A percentile compares a stretch with the other conserved stretches of the same genome.
Conservation (phyloP, 106 monocot species). For the Phalaenopsis equestris region DNA sequence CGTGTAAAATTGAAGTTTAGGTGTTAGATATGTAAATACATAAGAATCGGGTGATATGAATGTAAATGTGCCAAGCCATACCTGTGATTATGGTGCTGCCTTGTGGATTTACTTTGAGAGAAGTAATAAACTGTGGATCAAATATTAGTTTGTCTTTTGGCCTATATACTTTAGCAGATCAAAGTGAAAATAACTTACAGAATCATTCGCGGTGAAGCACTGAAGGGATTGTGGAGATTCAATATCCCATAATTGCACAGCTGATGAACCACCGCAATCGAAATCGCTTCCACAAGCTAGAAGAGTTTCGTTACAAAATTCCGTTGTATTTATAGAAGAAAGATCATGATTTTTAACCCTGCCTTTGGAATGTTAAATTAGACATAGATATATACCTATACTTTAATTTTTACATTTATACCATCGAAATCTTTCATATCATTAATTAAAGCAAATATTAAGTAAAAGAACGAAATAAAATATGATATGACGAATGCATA, state of each 20-base stretch:
- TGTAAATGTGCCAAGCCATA: background rate
- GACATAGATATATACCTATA: background rate
- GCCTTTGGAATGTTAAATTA: constrained; percentile 3
- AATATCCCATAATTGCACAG: constrained; percentile 85
- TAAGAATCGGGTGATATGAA: background rate
- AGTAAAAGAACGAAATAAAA: no score
- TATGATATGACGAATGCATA: no score
- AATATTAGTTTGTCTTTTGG: background rate
- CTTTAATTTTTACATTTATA: no score
- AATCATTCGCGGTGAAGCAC: constrained; percentile 64
- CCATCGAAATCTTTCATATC: no score
- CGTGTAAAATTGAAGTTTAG: no score
- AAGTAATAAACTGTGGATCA: constrained; percentile 61
- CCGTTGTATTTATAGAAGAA: constrained; percentile 55
- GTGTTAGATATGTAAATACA: no score
- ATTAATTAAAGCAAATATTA: no score
- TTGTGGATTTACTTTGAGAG: constrained; percentile 51
- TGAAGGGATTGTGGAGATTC: constrained; percentile 50
- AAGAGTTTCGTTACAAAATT: constrained; percentile 62
- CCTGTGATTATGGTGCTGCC: constrained; percentile 68
- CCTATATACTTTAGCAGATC: background rate
- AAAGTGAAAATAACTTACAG: constrained; percentile 47
- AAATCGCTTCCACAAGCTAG: constrained; percentile 71
- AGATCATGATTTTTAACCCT: constrained; percentile 32
- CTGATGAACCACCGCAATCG: constrained; percentile 44